Base-by-base conservation (phyloP, 768 basidiomycete genomes). In the Amanita jacksonii region DNA sequence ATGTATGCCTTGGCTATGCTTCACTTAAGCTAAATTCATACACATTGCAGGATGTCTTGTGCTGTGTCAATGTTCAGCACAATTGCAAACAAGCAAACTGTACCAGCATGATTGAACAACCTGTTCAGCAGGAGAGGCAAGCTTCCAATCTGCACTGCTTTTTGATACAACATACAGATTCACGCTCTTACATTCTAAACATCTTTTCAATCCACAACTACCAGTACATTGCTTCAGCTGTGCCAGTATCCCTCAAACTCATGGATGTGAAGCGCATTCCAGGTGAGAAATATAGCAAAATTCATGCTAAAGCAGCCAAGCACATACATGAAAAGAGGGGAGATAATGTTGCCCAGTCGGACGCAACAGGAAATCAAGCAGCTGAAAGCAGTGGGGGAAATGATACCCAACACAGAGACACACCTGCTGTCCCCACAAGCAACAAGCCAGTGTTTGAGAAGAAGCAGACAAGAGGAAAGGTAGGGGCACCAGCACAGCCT, bases 11-110 rank as follows among this genome's bases (percentile, higher is more conserved):
- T 22, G 23, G 38, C 19, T 5, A n/a, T n/a, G n/a, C n/a, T n/a
- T n/a, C n/a, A n/a, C n/a, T n/a, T n/a, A n/a, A n/a, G n/a, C n/a
- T n/a, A n/a, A n/a, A n/a, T n/a, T n/a, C n/a, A n/a, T n/a, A n/a
- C n/a, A n/a, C n/a, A n/a, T n/a, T n/a, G n/a, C n/a, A 38, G 38
- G 38, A 38, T 38, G 19, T 38, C 23, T 23, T 38, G 25, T 38
- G 38, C n/a, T 12, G 9, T 15, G 23, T 38, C 19, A 38, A 38
- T 15, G n/a, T 38, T 8, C 38, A 38, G n/a, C 38, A 38, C 19
- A 23, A 38, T 38, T 38, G 38, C 38, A 13, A 22, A 8, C 13
- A 22, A 23, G 22, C 23, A 9, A 15, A 5, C 7, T 38, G 23
- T 25, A 5, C 6, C 3, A 23, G 25, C n/a, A 12, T 23, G n/a